Conservation (phyloP, 441 rosid genomes). For the Brassica balearica region DNA sequence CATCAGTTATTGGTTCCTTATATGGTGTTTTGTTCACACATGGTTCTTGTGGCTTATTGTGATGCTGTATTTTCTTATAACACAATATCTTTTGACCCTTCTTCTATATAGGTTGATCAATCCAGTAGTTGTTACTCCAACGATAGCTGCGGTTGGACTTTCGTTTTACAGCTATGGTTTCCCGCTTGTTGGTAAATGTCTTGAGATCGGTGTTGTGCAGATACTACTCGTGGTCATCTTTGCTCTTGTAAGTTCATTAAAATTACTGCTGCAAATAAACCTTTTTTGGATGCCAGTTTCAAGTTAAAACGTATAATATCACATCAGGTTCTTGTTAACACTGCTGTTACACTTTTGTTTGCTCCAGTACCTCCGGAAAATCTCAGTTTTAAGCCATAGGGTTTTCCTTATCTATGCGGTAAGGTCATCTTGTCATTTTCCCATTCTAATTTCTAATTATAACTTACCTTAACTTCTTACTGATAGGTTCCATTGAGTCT, state of each 20-base stretch:
- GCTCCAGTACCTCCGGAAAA: slow-evolving; percentile 95
- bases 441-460: slow-evolving; percentile 21
- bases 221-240: slow-evolving; percentile 82
- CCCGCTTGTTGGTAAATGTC: slow-evolving; percentile 87
- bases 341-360: slow-evolving; percentile 1
- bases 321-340: slow-evolving; percentile 21
- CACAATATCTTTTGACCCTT: slow-evolving; percentile 29
- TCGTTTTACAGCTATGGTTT: slow-evolving; percentile 94
- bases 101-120: slow-evolving; percentile 73
- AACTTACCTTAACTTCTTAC: slow-evolving; percentile 30
- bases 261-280: slow-evolving; percentile 8
- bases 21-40: slow-evolving; percentile 1
- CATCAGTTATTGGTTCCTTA: too few species aligned
- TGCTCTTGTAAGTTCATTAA: slow-evolving; percentile 78
- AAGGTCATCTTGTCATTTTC: slow-evolving; percentile 42
- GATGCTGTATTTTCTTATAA: too few species aligned
- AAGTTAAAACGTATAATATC: not conserved
- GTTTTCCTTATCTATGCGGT: slow-evolving; percentile 94
- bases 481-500: slow-evolving; percentile 94
- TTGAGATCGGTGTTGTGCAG: slow-evolving; percentile 87
- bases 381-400: slow-evolving; percentile 92
- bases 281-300: slow-evolving; percentile 27
- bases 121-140: slow-evolving; percentile 98
- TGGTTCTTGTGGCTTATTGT: too few species aligned
- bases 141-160: slow-evolving; percentile 98